Base-by-base conservation (phyloP, 768 basidiomycete genomes). In the Leccinum aurantiacum region DNA sequence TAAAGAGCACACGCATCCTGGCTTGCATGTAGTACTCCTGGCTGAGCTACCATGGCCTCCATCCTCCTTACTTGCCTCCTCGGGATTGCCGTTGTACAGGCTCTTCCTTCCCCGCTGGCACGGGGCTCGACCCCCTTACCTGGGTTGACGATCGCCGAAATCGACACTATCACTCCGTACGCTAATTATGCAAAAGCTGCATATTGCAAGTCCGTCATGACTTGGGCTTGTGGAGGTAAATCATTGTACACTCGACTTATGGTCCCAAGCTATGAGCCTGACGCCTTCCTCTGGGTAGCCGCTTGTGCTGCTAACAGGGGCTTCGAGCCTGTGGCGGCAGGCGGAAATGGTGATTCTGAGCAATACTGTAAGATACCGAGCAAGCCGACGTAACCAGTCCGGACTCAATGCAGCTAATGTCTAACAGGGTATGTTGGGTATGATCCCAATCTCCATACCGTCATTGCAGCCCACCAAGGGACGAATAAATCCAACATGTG, bases 151-250 rank as follows among this genome's bases (percentile, higher is more conserved):
- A 55, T 71, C 6, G 48, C 77, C 1, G 71, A 84, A 63, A 75
- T 84, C n/a, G 60, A 74, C 5, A 27, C 69, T 6, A 84, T 78
- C 70, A 76, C 65, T 29, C 76, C 82, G 0, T 86, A 78, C 69
- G 78, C 81, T 4, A 71, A 73, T 63, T 84, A 79, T 62, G 80
- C 84, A 0, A 75, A 77, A 33, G 74, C 82, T 4, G 81, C 76
- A 7, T 82, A 81, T 67, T 86, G 85, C 59, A 27, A 63, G 11
- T 69, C 81, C 27, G 79, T 77, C 25, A 60, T 77, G 41, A 70
- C 73, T 14, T 86, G 84, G 82, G 72, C 74, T 33, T 86, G 84
- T 69, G 85, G 85, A 69, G 66, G 83, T 82, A 62, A 63, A 71
- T 67, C 11, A 14, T 41, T n/a, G 11, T 35, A 15, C 44, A 13